Percentiles rank a stretch among this genome's conserved stretches.
These are phyloP conservation scores for Sonneratia alba DNA, from an alignment of 345 rosid species.

Conservation along the genomic window DNA sequence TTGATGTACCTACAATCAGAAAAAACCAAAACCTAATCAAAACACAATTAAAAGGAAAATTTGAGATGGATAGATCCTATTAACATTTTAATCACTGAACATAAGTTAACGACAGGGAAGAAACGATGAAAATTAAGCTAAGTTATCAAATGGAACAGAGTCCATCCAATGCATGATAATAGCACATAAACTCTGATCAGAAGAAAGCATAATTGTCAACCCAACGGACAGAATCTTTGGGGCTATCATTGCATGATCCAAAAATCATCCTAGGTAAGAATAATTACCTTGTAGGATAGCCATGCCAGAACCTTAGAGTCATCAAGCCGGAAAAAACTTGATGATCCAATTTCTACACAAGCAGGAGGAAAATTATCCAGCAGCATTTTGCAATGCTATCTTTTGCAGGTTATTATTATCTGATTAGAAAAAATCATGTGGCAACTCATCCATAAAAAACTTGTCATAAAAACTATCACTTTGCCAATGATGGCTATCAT, in stretches of 20 bases:
- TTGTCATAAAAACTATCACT: not conserved
- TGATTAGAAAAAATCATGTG: not conserved
- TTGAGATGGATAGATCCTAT: not conserved
- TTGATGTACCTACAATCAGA: slow-evolving; percentile 44
- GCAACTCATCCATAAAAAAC: not conserved
- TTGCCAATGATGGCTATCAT: not conserved
- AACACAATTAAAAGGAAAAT: not conserved
- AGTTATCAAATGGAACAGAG: not conserved
- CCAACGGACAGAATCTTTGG: not conserved
- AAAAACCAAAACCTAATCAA: not conserved
- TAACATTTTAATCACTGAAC: not conserved
- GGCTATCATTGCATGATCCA: not conserved
- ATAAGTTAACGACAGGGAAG: not conserved
- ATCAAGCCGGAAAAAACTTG: slow-evolving; percentile 71
- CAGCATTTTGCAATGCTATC: not conserved
- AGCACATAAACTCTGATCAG: not conserved
- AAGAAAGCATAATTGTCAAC: not conserved
- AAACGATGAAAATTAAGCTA: not conserved
- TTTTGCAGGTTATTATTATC: not conserved
- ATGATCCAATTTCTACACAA: slow-evolving; percentile 61
- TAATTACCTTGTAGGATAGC: slow-evolving; percentile 62
- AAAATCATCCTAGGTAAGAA: slow-evolving; percentile 7
- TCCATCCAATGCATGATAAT: not conserved
- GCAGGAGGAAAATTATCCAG: slow-evolving; percentile 5
- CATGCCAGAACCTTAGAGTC: slow-evolving; percentile 71